phyloP scores from a whole-genome alignment of 1,284 basidiomycete genomes.

The Marasmius tenuissimus region DNA sequence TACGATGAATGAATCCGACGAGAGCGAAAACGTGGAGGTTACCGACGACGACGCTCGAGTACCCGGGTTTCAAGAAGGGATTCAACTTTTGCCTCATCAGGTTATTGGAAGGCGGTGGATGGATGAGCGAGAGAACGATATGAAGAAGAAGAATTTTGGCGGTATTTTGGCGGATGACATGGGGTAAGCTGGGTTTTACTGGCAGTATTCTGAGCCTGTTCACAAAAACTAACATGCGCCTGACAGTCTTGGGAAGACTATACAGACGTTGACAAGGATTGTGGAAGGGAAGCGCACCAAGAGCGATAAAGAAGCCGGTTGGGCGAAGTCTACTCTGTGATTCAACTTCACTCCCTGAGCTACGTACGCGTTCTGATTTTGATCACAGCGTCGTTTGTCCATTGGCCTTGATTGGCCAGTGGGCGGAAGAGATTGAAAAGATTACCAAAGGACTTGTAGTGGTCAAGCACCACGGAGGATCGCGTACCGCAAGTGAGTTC shows the following conservation, averaged over 20 bases:
- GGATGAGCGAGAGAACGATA: slow-evolving; percentile 68
- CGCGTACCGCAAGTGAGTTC: slow-evolving; percentile 62
- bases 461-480: slow-evolving; percentile 80
- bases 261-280: slow-evolving; percentile 87
- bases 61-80: slow-evolving; percentile 68
- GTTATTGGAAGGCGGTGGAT: slow-evolving; percentile 87
- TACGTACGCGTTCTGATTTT: slow-evolving; percentile 9
- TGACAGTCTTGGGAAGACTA: slow-evolving; percentile 82
- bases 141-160: slow-evolving; percentile 69
- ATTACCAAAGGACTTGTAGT: slow-evolving; percentile 76
- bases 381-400: slow-evolving; percentile 73
- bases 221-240: neutral
- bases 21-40: slow-evolving; percentile 52
- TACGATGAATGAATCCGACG: slow-evolving; percentile 42
- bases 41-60: slow-evolving; percentile 67
- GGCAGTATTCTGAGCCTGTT: neutral
- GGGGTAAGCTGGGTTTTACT: slow-evolving; percentile 50
- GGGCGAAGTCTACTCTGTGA: slow-evolving; percentile 66
- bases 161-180: slow-evolving; percentile 95
- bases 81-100: slow-evolving; percentile 85
- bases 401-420: slow-evolving; percentile 86
- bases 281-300: slow-evolving; percentile 72
- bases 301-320: slow-evolving; percentile 73
- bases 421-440: slow-evolving; percentile 83
- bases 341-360: neutral